Conservation (phyloP, 108 stramenopile species). For the Halocafeteria seosinensis region DNA sequence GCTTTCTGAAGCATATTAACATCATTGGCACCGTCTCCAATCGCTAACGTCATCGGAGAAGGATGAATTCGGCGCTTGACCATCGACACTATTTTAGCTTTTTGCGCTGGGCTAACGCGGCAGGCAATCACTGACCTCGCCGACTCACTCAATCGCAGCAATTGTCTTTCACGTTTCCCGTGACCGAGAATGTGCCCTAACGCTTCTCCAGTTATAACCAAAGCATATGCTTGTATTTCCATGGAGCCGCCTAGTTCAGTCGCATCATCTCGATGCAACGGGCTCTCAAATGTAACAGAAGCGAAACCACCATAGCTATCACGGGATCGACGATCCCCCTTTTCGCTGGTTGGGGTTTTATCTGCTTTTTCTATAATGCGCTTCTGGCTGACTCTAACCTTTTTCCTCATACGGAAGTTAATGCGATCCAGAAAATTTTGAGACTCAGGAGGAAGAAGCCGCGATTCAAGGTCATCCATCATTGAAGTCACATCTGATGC, state of each 20-base stretch:
- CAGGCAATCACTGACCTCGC: conserved; percentile 81
- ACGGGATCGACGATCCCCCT: background rate
- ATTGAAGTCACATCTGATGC: background rate
- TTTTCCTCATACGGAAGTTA: background rate
- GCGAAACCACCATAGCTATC: background rate
- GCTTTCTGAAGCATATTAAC: conserved; percentile 91
- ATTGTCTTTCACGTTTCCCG: conserved; percentile 41
- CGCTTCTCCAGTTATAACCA: background rate
- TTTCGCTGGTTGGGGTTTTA: no score
- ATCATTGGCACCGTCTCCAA: conserved; percentile 93
- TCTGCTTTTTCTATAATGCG: background rate
- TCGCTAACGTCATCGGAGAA: conserved; percentile 75
- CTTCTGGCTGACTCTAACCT: background rate
- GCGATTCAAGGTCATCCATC: background rate
- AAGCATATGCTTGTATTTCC: background rate
- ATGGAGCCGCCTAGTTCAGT: background rate
- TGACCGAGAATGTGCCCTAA: background rate
- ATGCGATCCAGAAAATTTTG: background rate
- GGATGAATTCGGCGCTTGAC: conserved; percentile 61
- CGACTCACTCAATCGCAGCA: conserved; percentile 58
- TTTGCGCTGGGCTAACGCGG: conserved; percentile 75
- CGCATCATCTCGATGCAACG: background rate
- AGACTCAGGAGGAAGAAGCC: background rate
- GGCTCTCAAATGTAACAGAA: background rate
- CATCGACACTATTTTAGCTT: conserved; percentile 63